phyloP scores from a whole-genome alignment of 345 rosid species.

The Lenwebbia sp. region DNA sequence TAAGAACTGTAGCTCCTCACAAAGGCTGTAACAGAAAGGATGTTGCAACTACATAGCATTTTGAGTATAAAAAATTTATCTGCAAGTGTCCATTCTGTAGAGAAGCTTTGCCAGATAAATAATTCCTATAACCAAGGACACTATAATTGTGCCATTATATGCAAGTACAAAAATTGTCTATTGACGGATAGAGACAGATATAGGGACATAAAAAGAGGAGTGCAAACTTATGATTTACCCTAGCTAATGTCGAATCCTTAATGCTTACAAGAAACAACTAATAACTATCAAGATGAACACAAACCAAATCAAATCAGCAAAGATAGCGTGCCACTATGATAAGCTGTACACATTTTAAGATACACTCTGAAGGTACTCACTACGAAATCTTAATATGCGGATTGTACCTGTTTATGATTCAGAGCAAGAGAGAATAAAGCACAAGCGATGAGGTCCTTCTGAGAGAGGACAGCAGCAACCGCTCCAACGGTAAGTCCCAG shows the following conservation, averaged over 20 bases:
- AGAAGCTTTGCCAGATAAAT: not conserved
- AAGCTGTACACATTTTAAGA: not conserved
- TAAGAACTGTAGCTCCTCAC: not conserved
- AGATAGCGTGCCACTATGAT: not conserved
- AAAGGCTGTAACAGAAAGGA: not conserved
- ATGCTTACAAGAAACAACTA: not conserved
- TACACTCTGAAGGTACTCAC: not conserved
- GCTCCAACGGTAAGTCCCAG: slow-evolving; percentile 83
- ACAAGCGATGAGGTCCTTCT: slow-evolving; percentile 48
- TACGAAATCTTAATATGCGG: not conserved
- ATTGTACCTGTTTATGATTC: slow-evolving; percentile 81
- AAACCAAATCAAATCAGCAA: not conserved
- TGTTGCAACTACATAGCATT: not conserved
- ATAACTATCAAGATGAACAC: not conserved
- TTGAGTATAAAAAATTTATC: not conserved
- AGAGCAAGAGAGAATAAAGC: slow-evolving; percentile 75
- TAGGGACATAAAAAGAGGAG: not conserved
- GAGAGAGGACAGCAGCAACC: slow-evolving; percentile 62
- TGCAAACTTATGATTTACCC: not conserved
- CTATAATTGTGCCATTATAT: not conserved
- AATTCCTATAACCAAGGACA: not conserved
- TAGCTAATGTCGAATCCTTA: not conserved
- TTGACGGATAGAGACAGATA: not conserved
- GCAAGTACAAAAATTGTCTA: not conserved
- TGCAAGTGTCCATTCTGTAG: not conserved